phyloP scores from a whole-genome alignment of 1,139 yeast genomes.

The Hansenula lynferdii region DNA sequence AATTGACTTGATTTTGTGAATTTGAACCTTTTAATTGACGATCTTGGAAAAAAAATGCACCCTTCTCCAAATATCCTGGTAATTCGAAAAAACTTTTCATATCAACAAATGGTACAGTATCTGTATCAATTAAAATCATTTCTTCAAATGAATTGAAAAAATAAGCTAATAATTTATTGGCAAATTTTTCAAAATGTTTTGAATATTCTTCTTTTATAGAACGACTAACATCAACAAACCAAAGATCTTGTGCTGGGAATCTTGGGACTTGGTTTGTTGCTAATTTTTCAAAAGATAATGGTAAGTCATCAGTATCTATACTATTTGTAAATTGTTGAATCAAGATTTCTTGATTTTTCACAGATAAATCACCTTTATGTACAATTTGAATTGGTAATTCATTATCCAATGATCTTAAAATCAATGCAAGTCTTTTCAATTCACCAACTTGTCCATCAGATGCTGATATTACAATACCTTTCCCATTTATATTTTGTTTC shows the following conservation, averaged over 20 bases:
- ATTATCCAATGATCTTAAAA: slow-evolving; percentile 42
- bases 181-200: slow-evolving; percentile 34
- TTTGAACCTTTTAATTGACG: slow-evolving; percentile 28
- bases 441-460: slow-evolving; percentile 43
- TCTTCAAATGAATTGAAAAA: slow-evolving; percentile 46
- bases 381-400: slow-evolving; percentile 50
- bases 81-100: slow-evolving; percentile 23
- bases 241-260: slow-evolving; percentile 44
- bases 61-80: slow-evolving; percentile 25
- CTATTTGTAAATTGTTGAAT: slow-evolving; percentile 21
- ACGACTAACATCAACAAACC: slow-evolving; percentile 38
- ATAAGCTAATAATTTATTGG: slow-evolving; percentile 44
- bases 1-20: slow-evolving; percentile 24
- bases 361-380: slow-evolving; percentile 38
- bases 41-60: slow-evolving; percentile 33
- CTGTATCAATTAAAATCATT: slow-evolving; percentile 46
- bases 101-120: slow-evolving; percentile 43
- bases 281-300: slow-evolving; percentile 3
- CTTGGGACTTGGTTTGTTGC: slow-evolving; percentile 19
- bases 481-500: slow-evolving; percentile 31
- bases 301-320: slow-evolving; percentile 3
- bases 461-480: slow-evolving; percentile 51
- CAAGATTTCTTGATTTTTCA: slow-evolving; percentile 22
- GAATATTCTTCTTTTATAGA: slow-evolving; percentile 25
- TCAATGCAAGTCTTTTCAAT: slow-evolving; percentile 37